Base-by-base conservation (phyloP, 805 yeast species). In the Ogataea ramenticola region DNA sequence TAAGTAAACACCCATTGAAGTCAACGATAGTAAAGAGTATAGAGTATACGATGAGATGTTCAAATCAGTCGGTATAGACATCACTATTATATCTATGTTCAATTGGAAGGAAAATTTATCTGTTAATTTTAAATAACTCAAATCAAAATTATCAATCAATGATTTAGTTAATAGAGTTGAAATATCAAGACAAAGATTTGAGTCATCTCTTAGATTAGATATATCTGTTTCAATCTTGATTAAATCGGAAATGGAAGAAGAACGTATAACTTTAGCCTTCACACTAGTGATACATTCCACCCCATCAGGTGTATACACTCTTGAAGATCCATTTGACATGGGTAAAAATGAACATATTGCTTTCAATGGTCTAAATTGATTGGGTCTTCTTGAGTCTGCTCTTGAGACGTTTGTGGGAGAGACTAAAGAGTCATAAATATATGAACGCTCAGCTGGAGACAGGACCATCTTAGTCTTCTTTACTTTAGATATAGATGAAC, bases 261-360 rank as follows among this genome's bases (percentile, higher is more conserved):
- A 46, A 30, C 52, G 44, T 42, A 86, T 85, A 3, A 90, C 96
- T 54, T 85, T 84, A 12, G 90, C 78, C 64, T 93, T 93, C 40
- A 91, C 75, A 56, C 97, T 93, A 5, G 88, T 91, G 30, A 93
- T 82, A 54, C 96, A 88, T 64, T 93, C 98, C 48, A 88, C 79
- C 20, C 99, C 98, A 62, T 91, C 98, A 40, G 85, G 74, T 30
- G 88, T 75, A 50, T 89, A 74, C 17, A 91, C 77, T 65, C 96
- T 75, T 0, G 97, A 84, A 2, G 97, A 89, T 14, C 99, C 99
- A 64, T 91, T 87, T 3, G 96, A 85, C 42, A 82, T 77, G 0
- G 96, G 93, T 46, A 93, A 70, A 54, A 91, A 84, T 41, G 82
- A 82, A 8, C 86, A 79, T 14, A 79, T 79, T 3, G 95, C 86